Evolutionary conservation across 352 stramenopile species (phyloP), one percentile per base, ranked within the genome.

Genomic region (Halophytophthora batemanensis): DNA sequence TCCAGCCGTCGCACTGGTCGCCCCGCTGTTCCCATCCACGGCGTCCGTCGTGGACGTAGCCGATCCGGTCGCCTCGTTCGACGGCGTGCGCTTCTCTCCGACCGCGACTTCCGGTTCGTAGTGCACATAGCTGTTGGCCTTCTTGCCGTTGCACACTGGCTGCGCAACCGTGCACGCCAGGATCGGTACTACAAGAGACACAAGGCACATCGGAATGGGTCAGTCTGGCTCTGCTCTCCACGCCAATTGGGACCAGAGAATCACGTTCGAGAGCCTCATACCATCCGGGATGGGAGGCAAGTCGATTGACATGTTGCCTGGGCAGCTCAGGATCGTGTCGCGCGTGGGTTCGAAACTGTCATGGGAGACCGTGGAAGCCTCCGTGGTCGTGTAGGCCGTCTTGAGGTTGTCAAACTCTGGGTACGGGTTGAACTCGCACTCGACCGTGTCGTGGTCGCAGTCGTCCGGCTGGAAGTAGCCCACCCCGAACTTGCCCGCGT

Each of bases 341-440:
- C 71, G 69, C 45, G 35, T 49, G 2, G 74, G 63, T 15, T 28
- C 68, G 60, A 66, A 92, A 21, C 50, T 55, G 19, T 68, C 52
- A 35, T 60, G 29, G 34, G 37, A 83, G 18, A 87, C 28, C 0
- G 71, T 84, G 28, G 80, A 88, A n/a, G 60, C 60, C 44, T 66
- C 67, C 0, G 80, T 91, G 0, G 67, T 82, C 6, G 74, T 85
- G 72, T 87, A 93, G n/a, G 77, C 77, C 35, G 66, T 68, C 56
- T 87, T 86, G 31, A 93, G 68, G 59, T 81, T 80, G 4, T 76
- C 60, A 46, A 77, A 88, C 61, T 93, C 77, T 4, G 82, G 82
- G 50, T 90, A 89, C 17, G 74, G 74, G 36, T 51, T 77, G 62
- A 83, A 91, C 44, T 56, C 61, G 52, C 81, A 91, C 49, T 53